Evolutionary conservation across 2,329 filamentous ascomycete species (phyloP).

Genomic region (Calonectria pseudoturangicola): DNA sequence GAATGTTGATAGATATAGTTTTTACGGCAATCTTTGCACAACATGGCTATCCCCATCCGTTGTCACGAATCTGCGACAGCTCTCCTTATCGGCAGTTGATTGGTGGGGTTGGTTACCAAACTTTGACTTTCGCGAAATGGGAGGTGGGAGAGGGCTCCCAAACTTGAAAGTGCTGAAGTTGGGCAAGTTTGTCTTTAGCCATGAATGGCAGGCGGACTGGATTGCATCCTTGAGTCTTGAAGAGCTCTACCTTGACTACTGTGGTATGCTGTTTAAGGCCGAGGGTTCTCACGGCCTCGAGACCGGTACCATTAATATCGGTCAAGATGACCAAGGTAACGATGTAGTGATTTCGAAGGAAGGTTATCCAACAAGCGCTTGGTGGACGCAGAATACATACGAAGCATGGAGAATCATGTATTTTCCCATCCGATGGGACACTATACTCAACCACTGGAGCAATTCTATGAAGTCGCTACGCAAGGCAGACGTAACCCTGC

Average conservation of each 20-base stretch:
- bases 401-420: too few species aligned
- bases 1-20: neutral
- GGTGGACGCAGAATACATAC: neutral
- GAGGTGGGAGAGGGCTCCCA: neutral
- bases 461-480: neutral
- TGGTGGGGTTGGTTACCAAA: slow-evolving; percentile 10
- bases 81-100: neutral
- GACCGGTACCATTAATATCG: too few species aligned
- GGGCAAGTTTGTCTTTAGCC: slow-evolving; percentile 19
- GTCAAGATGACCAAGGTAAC: neutral
- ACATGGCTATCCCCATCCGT: slow-evolving; percentile 1
- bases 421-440: slow-evolving; percentile 9
- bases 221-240: slow-evolving; percentile 7
- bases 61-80: neutral
- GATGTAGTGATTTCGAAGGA: neutral
- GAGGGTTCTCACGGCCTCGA: neutral
- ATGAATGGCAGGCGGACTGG: slow-evolving; percentile 22
- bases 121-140: slow-evolving; percentile 15
- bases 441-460: neutral
- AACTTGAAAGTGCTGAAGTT: slow-evolving; percentile 6
- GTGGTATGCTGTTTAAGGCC: neutral
- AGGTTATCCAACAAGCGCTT: neutral
- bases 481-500: too few species aligned
- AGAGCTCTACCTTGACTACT: slow-evolving; percentile 3
- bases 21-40: neutral